Evolutionary conservation across 2,329 filamentous ascomycete species (phyloP), one percentile per base, ranked within the genome.

Genomic region (Iodosphaeria phyllophila): DNA sequence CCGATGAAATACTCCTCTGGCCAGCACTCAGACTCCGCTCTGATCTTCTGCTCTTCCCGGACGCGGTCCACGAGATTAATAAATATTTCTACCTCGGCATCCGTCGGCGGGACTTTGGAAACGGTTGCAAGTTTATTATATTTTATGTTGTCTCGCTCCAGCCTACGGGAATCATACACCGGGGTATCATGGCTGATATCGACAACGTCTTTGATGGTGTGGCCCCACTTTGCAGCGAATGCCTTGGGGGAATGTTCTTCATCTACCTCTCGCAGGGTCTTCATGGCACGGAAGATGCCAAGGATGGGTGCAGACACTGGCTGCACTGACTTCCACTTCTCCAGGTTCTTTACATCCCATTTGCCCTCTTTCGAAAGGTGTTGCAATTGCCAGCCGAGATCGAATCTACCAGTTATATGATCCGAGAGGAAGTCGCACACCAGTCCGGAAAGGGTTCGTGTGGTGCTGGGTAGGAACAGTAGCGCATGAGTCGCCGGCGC

Each of bases 321-420:
- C 2, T 56, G 50, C 1, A 91, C 76, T 11, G 69, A 70, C 46
- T 79, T 66, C 86, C 86, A 95, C 44, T 95, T 95, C 30, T 66
- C 71, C 8, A 93, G 60, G 41, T 95, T 95, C 53, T 95, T 95
- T 36, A 95, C 82, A 42, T 93, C 86, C 86, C 86, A 95, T 52
- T 95, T 95, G 3, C 84, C 84, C 36, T 83, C 78, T 2, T 76
- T 80, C 3, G 77, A 80, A 13, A 95, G 67, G 39, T 89, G 75
- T 38, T 86, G 77, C 10, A 95, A 58, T 48, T 95, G 86, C 84
- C 86, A 95, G 21, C 75, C 79, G 15, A 86, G 66, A 2, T 72
- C 78, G 9, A 93, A 63, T 6, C 83, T 71, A 7, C 70, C 62
- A 7, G 84, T 84, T 27, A 93, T 60, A 38, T 82, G 64, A 3